Evolutionary conservation across 495 filamentous ascomycete species (phyloP), one percentile per base, ranked within the genome.

Genomic region (Copromyces sp.): DNA sequence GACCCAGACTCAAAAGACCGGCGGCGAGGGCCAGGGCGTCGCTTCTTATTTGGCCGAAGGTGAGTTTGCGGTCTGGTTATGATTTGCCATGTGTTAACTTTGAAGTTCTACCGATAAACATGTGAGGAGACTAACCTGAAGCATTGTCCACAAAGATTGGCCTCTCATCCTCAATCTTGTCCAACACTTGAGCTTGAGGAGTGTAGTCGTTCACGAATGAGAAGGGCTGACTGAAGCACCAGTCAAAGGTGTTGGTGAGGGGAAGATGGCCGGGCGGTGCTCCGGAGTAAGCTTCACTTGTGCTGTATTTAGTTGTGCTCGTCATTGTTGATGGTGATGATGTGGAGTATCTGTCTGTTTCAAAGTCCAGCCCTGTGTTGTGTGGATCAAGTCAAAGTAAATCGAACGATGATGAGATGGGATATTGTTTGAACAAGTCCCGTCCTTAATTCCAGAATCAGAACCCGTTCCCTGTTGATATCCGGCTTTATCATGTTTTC

Each of bases 141-240:
- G 70, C 70, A 68, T 81, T 76, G 68, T 81, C 78, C 14, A 81
- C 73, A 72, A 81, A 81, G 44, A 81, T 76, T 24, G 73, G 75
- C 61, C 77, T 35, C 35, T 68, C 69, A 16, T 74, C 61, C 37
- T 79, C 75, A 35, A 79, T 74, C 69, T 39, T 73, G 40, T 74
- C 69, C 45, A 81, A 59, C 1, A n/a, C 32, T n/a, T 78, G 78
- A 3, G 68, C 39, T 7, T 72, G 38, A 37, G 78, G 78, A 0
- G 73, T 74, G 68, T 75, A 80, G 42, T 74, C 73, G 68, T 61
- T 75, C 42, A 73, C 61, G 17, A 68, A 59, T 12, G 71, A 24
- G 45, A 80, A 81, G 4, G 79, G 79, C 59, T 80, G 77, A 74
- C 77, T 76, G 70, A 81, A 77, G 68, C 69, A 45, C 20, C 75